Base-by-base conservation (phyloP, 2,329 filamentous ascomycete genomes). In the Biscogniauxia mediterranea region DNA sequence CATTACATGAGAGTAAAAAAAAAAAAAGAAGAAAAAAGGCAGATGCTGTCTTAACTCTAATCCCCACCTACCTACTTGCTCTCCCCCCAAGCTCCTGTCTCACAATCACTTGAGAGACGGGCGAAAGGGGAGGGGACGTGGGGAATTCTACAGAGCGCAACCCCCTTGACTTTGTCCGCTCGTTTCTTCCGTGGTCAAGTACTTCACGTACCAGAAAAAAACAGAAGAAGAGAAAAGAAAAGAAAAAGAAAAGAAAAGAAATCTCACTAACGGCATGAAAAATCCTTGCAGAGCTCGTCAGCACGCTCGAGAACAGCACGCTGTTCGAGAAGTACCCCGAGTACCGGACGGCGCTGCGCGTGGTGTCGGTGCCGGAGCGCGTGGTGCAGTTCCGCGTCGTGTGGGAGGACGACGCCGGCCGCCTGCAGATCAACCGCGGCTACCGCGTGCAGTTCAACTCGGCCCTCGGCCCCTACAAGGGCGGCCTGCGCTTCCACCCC, bases 391-490 rank as follows among this genome's bases (percentile, higher is more conserved):
- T 99, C 89, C 90, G 95, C 70, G 93, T 99, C 61, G 88, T 91
- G 75, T 98, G 95, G 95, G 93, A 97, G 80, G 88, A 97, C 78
- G 95, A 98, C 85, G 89, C 92, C 78, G 90, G 91, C 80, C 77
- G 91, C 76, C 83, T 93, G 72, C 91, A 96, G 80, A 89, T 97
- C 80, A 97, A 97, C 88, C 89, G 91, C 68, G 95, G 93, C 69
- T 97, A 90, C 85, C 91, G 95, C 72, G 94, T 99, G 55, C 95
- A 98, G 81, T 98, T 96, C 88, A 99, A 98, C 88, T 96, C 91
- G 54, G 93, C 94, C 53, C 89, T 98, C 21, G 95, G 95, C 61
- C 95, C 95, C 57, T 98, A 97, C 89, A 98, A 98, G 87, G 95
- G 95, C 69, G 95, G 95, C 76, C 88, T 98, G 70, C 86, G 95